A percentile compares a stretch with the other conserved stretches of the same genome.
Conservation (phyloP, 2,329 filamentous ascomycete species). For the Stemphylium lycopersici region DNA sequence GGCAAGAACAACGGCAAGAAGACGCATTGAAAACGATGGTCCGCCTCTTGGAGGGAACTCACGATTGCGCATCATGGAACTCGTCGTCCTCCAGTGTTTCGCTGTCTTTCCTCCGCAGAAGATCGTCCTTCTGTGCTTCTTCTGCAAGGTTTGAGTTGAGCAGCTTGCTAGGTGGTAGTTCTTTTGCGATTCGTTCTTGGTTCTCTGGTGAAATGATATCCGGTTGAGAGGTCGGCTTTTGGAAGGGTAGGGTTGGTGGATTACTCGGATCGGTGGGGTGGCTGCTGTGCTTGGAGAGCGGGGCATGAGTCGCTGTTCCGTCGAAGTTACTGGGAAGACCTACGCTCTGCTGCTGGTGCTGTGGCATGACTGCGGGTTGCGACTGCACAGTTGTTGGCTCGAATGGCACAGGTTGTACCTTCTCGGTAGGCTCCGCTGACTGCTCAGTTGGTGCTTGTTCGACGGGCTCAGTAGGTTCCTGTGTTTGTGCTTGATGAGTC, state of each 20-base stretch:
- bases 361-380: conserved; percentile 7
- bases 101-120: conserved; percentile 49
- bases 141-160: conserved; percentile 32
- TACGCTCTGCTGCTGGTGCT: conserved; percentile 32
- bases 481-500: conserved; percentile 20
- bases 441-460: conserved; percentile 9
- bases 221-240: conserved; percentile 12
- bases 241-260: conserved; percentile 7
- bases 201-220: conserved; percentile 10
- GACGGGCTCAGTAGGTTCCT: conserved; percentile 9
- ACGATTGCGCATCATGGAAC: conserved; percentile 56
- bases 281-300: conserved; percentile 13
- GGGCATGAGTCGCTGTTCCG: conserved; percentile 47
- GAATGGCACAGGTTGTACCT: conserved; percentile 8
- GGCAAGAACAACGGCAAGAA: background rate
- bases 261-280: conserved; percentile 10
- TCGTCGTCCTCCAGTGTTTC: conserved; percentile 53
- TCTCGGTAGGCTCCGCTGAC: conserved; percentile 11
- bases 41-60: conserved; percentile 4
- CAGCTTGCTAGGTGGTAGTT: conserved; percentile 36
- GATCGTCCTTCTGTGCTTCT: conserved; percentile 22
- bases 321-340: conserved; percentile 65
- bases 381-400: conserved; percentile 7
- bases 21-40: background rate
- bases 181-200: conserved; percentile 19